Evolutionary conservation across 805 yeast genomes (phyloP).

Genomic region (Metahyphopichia silvanorum): DNA sequence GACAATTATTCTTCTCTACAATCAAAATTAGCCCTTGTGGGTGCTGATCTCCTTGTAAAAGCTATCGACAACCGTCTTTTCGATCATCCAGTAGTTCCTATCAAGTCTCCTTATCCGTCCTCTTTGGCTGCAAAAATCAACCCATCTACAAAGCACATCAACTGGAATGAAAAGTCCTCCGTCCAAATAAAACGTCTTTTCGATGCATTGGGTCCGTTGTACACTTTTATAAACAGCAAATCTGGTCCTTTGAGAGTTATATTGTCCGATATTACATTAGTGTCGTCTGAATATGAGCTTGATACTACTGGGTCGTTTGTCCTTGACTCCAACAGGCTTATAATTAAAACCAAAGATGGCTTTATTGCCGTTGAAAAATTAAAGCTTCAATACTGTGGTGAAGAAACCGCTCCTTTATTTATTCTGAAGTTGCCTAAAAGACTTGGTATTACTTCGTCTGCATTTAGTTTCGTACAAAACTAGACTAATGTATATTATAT

Average conservation of each 20-base stretch:
- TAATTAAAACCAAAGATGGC: constrained; percentile 46
- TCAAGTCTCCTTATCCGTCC: constrained; percentile 24
- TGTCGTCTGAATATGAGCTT: constrained; percentile 1
- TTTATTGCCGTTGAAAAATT: constrained; percentile 31
- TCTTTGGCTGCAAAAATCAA: constrained; percentile 60
- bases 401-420: constrained; percentile 47
- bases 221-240: constrained; percentile 32
- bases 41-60: constrained; percentile 55
- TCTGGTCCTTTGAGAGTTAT: constrained; percentile 37
- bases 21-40: constrained; percentile 52
- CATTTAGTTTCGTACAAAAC: background rate
- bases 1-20: constrained; percentile 49
- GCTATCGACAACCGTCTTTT: constrained; percentile 37
- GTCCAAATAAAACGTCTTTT: constrained; percentile 36
- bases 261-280: constrained; percentile 34
- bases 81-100: constrained; percentile 11
- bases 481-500: too few species aligned
- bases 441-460: constrained; percentile 27
- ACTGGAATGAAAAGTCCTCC: constrained; percentile 44
- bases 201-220: constrained; percentile 57
- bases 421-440: constrained; percentile 43
- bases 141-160: constrained; percentile 37
- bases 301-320: constrained; percentile 19
- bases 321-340: constrained; percentile 18
- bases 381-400: constrained; percentile 54